Percentiles rank a stretch among this genome's conserved stretches.
Evolutionary conservation across 305 asterid species (phyloP).

Genomic region (Fraxinus floribunda): DNA sequence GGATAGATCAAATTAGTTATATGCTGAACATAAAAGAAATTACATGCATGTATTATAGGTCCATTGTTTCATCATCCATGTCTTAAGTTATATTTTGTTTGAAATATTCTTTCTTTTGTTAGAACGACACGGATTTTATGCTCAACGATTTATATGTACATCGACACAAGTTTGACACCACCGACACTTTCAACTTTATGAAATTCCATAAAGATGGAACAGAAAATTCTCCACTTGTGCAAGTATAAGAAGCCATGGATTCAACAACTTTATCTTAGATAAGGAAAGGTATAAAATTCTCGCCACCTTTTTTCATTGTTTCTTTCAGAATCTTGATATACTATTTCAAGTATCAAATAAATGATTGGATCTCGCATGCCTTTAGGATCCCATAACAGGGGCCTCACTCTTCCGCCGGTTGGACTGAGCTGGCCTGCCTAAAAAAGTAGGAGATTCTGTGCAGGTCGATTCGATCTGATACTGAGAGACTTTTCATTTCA

Average conservation of each 20-base stretch:
- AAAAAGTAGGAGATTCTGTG: not conserved
- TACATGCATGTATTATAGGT: not conserved
- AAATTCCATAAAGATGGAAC: not conserved
- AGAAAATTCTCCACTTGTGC: not conserved
- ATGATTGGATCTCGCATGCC: not conserved
- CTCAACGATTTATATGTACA: not conserved
- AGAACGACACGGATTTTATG: not conserved
- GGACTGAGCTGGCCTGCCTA: not conserved
- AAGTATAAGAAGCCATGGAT: not conserved
- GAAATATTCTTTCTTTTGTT: not conserved
- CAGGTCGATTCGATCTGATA: not conserved
- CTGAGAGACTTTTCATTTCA: not conserved
- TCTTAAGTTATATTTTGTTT: not conserved
- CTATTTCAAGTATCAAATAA: not conserved
- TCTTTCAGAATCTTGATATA: not conserved
- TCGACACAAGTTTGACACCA: not conserved
- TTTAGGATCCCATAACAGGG: not conserved
- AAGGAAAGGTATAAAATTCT: not conserved
- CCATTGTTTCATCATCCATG: not conserved
- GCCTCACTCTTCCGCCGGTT: not conserved
- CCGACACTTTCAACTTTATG: not conserved
- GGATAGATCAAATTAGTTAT: not conserved
- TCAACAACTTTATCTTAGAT: not conserved
- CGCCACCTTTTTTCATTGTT: not conserved
- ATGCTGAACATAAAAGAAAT: not conserved